Evolutionary conservation across 192 early-diverging fungal species (phyloP), one percentile per base, ranked within the genome.

Genomic region (Entomortierella chlamydospora): DNA sequence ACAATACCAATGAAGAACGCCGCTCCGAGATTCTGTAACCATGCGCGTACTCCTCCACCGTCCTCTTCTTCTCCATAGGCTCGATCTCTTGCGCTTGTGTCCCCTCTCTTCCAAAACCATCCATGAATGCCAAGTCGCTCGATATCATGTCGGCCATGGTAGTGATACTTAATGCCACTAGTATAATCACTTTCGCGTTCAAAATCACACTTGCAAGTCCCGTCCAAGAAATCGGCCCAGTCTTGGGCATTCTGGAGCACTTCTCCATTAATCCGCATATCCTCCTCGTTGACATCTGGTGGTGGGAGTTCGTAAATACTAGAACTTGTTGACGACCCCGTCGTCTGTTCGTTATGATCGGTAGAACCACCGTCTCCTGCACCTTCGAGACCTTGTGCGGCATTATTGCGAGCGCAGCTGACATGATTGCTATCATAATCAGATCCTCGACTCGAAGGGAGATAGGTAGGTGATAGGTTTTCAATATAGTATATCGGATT

Each of bases 181-280:
- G 15, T 50, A 22, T 50, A 50, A 50, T 22, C 52, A 28, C 7
- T 26, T 42, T 60, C 60, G 12, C 1, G 26, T 17, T 22, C 43
- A 22, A 29, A 15, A 45, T 28, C 15, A 6, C 29, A 30, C 11
- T 37, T n/a, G 3, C 47, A 18, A 2, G 12, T 37, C 31, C 61
- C 47, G 23, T 64, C 61, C 29, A 64, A 25, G 25, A 34, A 23
- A 9, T 25, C 26, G 0, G 61, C 61, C 61, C 61, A 64, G 9
- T 64, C 49, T 37, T 28, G 31, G 37, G 61, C 49, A 0, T 3
- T 4, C 22, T 52, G 61, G 4, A 64, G 20, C 17, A 64, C 10
- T 42, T 64, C 49, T 13, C 49, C 41, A 37, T 64, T 64, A 2
- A 64, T 3, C 31, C 61, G 28, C 61, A 64, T 64, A 64, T 53